Base-by-base conservation (phyloP, 2,329 filamentous ascomycete genomes). In the Juglanconis sp. region DNA sequence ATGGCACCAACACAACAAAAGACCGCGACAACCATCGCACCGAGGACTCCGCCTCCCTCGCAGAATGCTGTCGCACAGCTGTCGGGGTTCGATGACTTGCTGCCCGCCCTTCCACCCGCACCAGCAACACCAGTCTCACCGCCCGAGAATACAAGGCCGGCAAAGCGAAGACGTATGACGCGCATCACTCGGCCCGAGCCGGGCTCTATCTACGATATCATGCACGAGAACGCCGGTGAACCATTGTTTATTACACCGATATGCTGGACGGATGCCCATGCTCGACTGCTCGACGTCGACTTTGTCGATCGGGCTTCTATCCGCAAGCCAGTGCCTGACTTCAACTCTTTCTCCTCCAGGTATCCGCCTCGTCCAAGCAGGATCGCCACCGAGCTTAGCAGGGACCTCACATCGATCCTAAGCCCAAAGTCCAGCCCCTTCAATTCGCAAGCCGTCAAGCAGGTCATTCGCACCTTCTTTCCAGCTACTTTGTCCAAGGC, bases 251-350 rank as follows among this genome's bases (percentile, higher is more conserved):
- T 81, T 52, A 75, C 77, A 32, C 83, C 83, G 2, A 78, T 84
- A 50, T 79, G 76, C 67, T 86, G 83, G 83, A 84, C 79, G 15
- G 82, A 85, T 57, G 59, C 74, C 1, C 83, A 86, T 61, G 66
- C 74, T 9, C 68, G 72, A 48, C 70, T 84, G 2, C 79, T 86
- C 5, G 77, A 76, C 31, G 79, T 74, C 15, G 70, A 70, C 48
- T 86, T 84, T 70, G 62, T 70, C 32, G 72, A 78, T 65, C 71
- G 75, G 13, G 74, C 78, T 15, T 68, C 75, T 5, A 76, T 78
- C 66, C 70, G 72, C 42, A 75, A 69, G 5, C 79, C 80, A 2
- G 66, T 74, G 3, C 80, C 80, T 1, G 64, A 61, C 30, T 56
- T 62, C 44, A 54, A 55, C 44, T 54, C 53, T 46, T 49, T 54